Base-by-base conservation (phyloP, 176 grass and related monocot species). In the Aegilops tauschii region DNA sequence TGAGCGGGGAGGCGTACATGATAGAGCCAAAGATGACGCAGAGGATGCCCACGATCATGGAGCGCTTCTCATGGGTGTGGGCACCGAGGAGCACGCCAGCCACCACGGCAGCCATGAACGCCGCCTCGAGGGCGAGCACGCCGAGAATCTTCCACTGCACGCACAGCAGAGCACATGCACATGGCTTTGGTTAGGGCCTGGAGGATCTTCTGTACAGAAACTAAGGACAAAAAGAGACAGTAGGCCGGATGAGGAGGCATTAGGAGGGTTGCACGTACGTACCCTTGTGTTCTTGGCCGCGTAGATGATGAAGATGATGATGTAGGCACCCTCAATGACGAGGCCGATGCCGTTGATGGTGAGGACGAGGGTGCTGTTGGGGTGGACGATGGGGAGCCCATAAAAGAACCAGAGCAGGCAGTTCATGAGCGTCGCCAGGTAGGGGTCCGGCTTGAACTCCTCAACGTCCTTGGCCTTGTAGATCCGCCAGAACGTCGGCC, bases 371-470 rank as follows among this genome's bases (percentile, higher is more conserved):
- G 90, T 74, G 85, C 87, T 90, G 81, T 94, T 17, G 0, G 87
- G 90, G 78, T 94, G 90, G 20, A 94, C 87, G 14, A 88, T 0
- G 18, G 93, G 93, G 3, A 94, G 59, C 0, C 93, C 93, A 75
- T 94, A 94, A 30, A 94, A 88, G 7, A 94, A 81, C 95, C 95
- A 97, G 8, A 97, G 61, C 78, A 86, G 86, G 84, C 92, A 97
- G 83, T 97, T 97, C 61, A 97, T 66, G 10, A 92, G 78, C 4
- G 92, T 97, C 4, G 95, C 95, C 12, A 97, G 76, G 88, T 97
- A 97, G 1, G 95, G 95, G 45, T 91, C 59, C 1, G 95, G 82
- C 6, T 83, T 90, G 89, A 88, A 94, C 35, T 82, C 8, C 85
- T 92, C 84, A 81, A 97, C 95, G 72, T 87, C 88, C 16, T 72